Evolutionary conservation across 2,329 filamentous ascomycete genomes (phyloP).

Genomic region (Cucurbitaria berberidis): DNA sequence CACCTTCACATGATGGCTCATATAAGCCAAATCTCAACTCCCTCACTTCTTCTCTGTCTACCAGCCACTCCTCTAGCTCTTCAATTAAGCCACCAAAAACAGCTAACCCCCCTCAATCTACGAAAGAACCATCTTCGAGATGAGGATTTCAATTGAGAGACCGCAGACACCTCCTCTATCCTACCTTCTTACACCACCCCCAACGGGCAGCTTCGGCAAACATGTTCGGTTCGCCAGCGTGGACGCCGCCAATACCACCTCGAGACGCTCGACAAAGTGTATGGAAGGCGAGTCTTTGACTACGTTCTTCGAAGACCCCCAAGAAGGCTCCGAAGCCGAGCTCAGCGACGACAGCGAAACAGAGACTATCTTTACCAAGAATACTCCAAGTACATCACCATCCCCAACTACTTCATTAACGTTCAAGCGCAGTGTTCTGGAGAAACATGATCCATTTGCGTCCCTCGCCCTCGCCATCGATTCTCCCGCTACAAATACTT

Average conservation of each 20-base stretch:
- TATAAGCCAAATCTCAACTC: background rate
- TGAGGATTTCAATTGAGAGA: constrained; percentile 3
- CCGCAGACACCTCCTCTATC: constrained; percentile 15
- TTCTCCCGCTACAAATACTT: background rate
- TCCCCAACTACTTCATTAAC: background rate
- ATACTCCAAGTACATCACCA: background rate
- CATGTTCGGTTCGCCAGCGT: constrained; percentile 8
- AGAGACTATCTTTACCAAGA: background rate
- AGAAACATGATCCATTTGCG: constrained; percentile 2
- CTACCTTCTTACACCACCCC: constrained; percentile 27
- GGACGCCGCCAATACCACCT: background rate
- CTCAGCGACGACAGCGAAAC: constrained; percentile 1
- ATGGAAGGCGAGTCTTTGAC: constrained; percentile 10
- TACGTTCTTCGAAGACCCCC: constrained; percentile 12
- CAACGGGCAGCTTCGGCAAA: constrained; percentile 19
- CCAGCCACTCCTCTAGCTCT: too few relatives aligned
- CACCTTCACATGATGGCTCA: constrained; percentile 8
- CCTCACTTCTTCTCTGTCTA: background rate
- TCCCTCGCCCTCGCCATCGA: background rate
- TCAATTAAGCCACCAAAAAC: background rate
- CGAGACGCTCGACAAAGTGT: background rate
- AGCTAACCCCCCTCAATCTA: background rate
- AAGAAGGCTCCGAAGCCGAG: constrained; percentile 14
- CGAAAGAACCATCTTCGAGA: background rate
- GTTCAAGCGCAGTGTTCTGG: background rate